A percentile compares a stretch with the other conserved stretches of the same genome.
Evolutionary conservation across 371 early-diverging fungal genomes (phyloP).

Genomic region (Zychaea mexicana): DNA sequence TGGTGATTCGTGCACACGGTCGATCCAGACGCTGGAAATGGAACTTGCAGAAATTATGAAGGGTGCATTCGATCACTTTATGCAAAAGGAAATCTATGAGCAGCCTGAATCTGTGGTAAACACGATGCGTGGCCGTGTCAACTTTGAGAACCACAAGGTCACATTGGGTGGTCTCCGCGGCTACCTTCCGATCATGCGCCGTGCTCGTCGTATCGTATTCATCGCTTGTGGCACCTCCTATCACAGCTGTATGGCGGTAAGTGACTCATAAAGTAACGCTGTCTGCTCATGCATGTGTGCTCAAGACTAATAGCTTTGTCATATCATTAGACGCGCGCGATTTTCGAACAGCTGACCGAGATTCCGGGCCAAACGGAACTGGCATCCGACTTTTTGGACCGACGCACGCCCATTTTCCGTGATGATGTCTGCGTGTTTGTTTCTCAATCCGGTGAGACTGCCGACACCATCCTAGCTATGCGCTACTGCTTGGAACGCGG

Average conservation of each 20-base stretch:
- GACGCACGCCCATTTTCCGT: conserved; percentile 93
- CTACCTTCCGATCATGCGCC: conserved; percentile 88
- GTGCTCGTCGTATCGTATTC: conserved; percentile 95
- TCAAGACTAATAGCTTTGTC: no score
- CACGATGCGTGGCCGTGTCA: conserved; percentile 98
- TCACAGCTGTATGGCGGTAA: conserved; percentile 89
- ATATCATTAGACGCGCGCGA: conserved; percentile 75
- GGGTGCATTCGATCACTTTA: conserved; percentile 94
- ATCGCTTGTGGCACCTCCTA: conserved; percentile 98
- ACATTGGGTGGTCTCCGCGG: conserved; percentile 92
- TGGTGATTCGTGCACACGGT: conserved; percentile 79
- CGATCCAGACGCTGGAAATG: conserved; percentile 96
- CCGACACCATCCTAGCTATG: conserved; percentile 96
- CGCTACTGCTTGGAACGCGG: conserved; percentile 96
- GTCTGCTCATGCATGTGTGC: no score
- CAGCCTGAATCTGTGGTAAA: conserved; percentile 98
- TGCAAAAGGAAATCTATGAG: conserved; percentile 99
- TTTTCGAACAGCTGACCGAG: conserved; percentile 97
- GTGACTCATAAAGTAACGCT: no score
- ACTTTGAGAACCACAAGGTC: conserved; percentile 84
- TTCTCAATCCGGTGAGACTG: conserved; percentile 98
- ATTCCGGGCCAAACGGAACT: conserved; percentile 92
- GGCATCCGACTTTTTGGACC: conserved; percentile 96
- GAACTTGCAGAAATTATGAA: conserved; percentile 98
- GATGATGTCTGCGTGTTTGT: conserved; percentile 98